Evolutionary conservation across 2,329 filamentous ascomycete species (phyloP), one percentile per base, ranked within the genome.

Genomic region (Calonectria fujianensis): DNA sequence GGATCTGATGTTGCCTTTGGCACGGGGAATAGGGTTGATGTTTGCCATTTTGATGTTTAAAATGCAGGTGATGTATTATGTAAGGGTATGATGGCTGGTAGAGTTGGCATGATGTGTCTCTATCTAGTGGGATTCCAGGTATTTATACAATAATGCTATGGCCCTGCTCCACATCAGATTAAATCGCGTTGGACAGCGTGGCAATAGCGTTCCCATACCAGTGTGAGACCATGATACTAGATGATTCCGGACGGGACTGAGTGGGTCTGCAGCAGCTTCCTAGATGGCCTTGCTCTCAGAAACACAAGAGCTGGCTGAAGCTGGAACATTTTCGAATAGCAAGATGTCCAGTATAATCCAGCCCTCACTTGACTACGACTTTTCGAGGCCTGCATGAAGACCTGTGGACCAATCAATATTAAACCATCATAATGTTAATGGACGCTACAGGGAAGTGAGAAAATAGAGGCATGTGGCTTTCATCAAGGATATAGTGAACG

Each of bases 1-100:
- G 3, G 37, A 63, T 41, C 57, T 63, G 35, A 63, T 63, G 16
- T 61, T 61, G 24, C 57, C 57, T 20, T 63, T 41, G 13, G 57
- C 57, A 20, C 57, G 57, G 14, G 16, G 57, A 31, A 63, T 63
- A 8, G 57, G 57, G 7, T 63, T 63, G n/a, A 63, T 3, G n/a
- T 63, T 18, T 6, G 13, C 14, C 57, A 63, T 63, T 11, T 63
- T 35, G 11, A 13, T 24, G 10, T 29, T 29, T 41, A 27, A 39
- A 61, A 20, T 0, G 27, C 6, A 48, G 3, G 7, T 48, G 41
- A 48, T n/a, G 8, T 8, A 48, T n/a, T 2, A n/a, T 10, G 5
- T 1, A 2, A n/a, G 18, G 8, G 41, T 48, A 11, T 24, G 20
- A 24, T 48, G 20, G 14, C 9, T 29, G 57, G 57, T 16, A 20